Evolutionary conservation across 169 alveolate genomes (phyloP), one percentile per base, ranked within the genome.

Genomic region (Eimeria necatrix): DNA sequence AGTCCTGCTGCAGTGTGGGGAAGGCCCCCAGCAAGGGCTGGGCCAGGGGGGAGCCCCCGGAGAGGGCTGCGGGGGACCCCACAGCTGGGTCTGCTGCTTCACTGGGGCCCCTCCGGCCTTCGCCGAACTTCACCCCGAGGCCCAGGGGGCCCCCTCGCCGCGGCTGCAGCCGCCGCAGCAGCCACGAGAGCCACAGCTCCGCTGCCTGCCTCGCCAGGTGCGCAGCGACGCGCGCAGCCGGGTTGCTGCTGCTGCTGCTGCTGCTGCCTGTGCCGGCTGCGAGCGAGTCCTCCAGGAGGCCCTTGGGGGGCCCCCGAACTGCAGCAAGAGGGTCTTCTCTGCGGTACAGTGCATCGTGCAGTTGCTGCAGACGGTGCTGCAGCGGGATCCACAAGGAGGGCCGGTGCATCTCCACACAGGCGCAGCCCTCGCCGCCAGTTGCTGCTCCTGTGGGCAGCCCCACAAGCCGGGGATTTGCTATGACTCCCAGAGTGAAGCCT

Each of bases 141-240:
- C 56, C 41, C 51, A 12, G 48, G 91, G 53, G 71, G 91, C 20
- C 73, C 32, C 48, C 16, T 8, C 80, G 18, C 41, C 61, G 68
- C 12, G 8, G 83, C 32, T n/a, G 93, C 49, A 87, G 81, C 26
- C 20, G 24, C 20, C 81, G 10, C 71, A 73, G 51, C 16, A 91
- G 80, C n/a, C 61, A 83, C 90, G 26, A 7, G 6, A 91, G 53
- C 95, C 89, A 74, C 59, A 41, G 16, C 64, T 91, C 80, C 2
- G 95, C 90, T n/a, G 95, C 95, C 14, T 76, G 95, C 32, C 95
- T 84, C 3, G 95, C 91, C 51, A 91, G n/a, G 41, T 76, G 74
- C 4, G 91, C 95, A 22, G 95, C 86, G 14, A 91, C 95, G 5
- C 68, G 86, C 3, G 86, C 95, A 4, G 95, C 95, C 22, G 61